Evolutionary conservation across 106 monocot species (phyloP), one percentile per base, ranked within the genome.

Genomic region (Triglochin maritima): DNA sequence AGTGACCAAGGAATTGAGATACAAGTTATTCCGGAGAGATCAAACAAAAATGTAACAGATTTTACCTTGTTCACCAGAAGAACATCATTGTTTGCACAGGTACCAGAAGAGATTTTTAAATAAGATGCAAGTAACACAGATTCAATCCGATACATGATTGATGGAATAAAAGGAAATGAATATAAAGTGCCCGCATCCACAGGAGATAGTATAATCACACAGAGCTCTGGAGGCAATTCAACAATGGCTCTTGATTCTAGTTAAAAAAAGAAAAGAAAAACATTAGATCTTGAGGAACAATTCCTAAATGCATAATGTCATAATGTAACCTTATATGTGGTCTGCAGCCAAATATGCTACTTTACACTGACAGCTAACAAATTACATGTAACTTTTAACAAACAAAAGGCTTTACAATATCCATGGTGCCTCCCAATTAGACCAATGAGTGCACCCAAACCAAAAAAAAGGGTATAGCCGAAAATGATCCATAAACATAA

Each of bases 161-260:
- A 82, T 55, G 88, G 88, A 57, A 77, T 12, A 53, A 75, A 75
- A 10, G 63, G 72, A 49, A 80, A 89, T 2, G 80, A 72, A 60
- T 69, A 72, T 8, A 89, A n/a, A 46, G 54, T 80, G 64, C 53
- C 57, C 9, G 60, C 9, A 7, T 70, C 70, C 3, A 89, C 43
- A 9, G 79, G 82, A 13, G 72, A 74, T 70, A 85, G 52, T 13
- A 89, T 68, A 13, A 89, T 54, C 17, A 77, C 57, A 69, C 88
- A 89, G 45, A 89, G 77, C 71, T 89, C 88, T 17, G 88, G 85
- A 44, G 88, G 88, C 73, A 89, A 80, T 53, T 85, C 85, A 49
- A 89, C 82, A 64, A 8, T 17, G 47, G 14, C 59, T 29, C 29
- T 29, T 17, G 9, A 10, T 10, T 46, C 47, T n/a, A 47, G 56